Percentiles rank a stretch among this genome's conserved stretches.
Evolutionary conservation across 345 rosid species (phyloP).

Genomic region (Erucastrum elatum): DNA sequence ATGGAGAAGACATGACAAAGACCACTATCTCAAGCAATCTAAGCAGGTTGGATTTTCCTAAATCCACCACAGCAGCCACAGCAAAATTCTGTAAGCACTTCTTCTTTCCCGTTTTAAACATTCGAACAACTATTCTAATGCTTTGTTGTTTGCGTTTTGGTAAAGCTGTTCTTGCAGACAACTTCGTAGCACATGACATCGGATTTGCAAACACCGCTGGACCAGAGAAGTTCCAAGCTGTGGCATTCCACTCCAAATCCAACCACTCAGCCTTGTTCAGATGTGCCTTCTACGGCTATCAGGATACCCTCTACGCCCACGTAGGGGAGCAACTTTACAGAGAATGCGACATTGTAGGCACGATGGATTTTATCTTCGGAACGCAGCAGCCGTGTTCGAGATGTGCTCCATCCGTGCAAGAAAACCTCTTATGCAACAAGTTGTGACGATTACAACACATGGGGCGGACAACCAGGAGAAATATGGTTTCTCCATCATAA

Average conservation of each 20-base stretch:
- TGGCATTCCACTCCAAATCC: neutral
- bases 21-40: neutral
- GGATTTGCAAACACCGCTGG: neutral
- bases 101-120: neutral
- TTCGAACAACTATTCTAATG: neutral
- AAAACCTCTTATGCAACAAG: neutral
- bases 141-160: neutral
- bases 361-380: neutral
- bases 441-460: neutral
- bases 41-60: neutral
- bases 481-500: neutral
- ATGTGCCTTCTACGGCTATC: neutral
- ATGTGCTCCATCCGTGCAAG: neutral
- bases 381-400: neutral
- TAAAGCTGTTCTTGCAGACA: neutral
- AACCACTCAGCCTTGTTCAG: neutral
- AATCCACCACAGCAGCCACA: neutral
- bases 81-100: neutral
- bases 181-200: neutral
- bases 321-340: neutral
- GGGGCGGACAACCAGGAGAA: neutral
- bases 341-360: neutral
- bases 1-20: neutral
- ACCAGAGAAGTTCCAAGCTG: neutral
- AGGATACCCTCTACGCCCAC: neutral